Base-by-base conservation (phyloP, 1,284 basidiomycete genomes). In the Leucoagaricus sp. region DNA sequence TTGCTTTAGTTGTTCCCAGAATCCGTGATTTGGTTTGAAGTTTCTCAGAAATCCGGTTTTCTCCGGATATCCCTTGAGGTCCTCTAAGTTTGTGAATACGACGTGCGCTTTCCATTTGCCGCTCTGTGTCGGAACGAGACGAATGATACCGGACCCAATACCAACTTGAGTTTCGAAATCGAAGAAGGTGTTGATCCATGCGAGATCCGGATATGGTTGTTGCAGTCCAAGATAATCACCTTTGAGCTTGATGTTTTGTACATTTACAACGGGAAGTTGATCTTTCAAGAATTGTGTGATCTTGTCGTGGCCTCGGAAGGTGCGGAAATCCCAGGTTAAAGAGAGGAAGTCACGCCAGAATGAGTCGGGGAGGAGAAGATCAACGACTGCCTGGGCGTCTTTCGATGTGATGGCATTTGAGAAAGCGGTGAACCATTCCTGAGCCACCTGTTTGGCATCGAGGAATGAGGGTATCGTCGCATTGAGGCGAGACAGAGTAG, bases 321-420 rank as follows among this genome's bases (percentile, higher is more conserved):
- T 85, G 47, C 84, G 81, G 62, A 86, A 82, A 60, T 83, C 77
- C 82, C 83, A 86, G 13, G 85, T 85, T 49, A 87, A 70, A 1
- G 81, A 73, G 51, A 86, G 77, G 60, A 81, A 75, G 64, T 87
- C 85, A 28, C 84, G 75, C 83, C 84, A 87, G 66, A 77, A 79
- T 15, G 72, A 73, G 55, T 74, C 72, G n/a, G 75, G 60, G 53
- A 83, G 69, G 46, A 78, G 59, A 19, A 63, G 61, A 3, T 38
- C 42, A 9, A 66, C 34, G 10, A 69, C 41, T 2, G 49, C 60
- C 5, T 65, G 59, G 3, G 66, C 50, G 45, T 74, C 61, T 57
- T 61, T 53, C 4, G 58, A 45, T n/a, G 48, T 58, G 23, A 69
- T 45, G 4, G 62, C 65, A 1, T 51, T 28, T 15, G 69, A 62